Percentiles rank a stretch among this genome's conserved stretches.
Evolutionary conservation across 2,329 filamentous ascomycete genomes (phyloP).

Genomic region (Exophiala bonariae): DNA sequence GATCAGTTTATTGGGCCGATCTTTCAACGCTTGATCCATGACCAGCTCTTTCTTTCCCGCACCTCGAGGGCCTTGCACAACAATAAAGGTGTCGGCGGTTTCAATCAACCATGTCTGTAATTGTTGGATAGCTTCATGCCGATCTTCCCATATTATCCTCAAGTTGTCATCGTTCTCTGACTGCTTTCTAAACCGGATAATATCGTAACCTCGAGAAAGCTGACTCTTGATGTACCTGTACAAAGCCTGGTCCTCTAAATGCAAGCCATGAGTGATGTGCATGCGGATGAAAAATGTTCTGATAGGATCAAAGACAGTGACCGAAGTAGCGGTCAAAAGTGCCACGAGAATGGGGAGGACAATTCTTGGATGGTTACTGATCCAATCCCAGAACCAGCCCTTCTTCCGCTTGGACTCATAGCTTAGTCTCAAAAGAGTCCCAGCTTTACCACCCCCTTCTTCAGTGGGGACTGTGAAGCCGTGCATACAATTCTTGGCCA

Average conservation of each 20-base stretch:
- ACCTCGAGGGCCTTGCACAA: slow-evolving; percentile 87
- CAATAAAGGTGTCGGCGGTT: slow-evolving; percentile 86
- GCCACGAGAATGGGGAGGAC: slow-evolving; percentile 82
- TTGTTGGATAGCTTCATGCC: slow-evolving; percentile 77
- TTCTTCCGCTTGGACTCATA: slow-evolving; percentile 78
- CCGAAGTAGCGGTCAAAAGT: slow-evolving; percentile 76
- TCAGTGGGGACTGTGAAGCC: slow-evolving; percentile 71
- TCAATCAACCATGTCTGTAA: slow-evolving; percentile 85
- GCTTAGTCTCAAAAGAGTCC: slow-evolving; percentile 76
- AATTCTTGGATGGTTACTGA: slow-evolving; percentile 81
- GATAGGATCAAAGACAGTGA: slow-evolving; percentile 90
- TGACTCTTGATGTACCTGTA: slow-evolving; percentile 81
- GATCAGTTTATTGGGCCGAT: slow-evolving; percentile 70
- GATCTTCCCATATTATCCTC: slow-evolving; percentile 82
- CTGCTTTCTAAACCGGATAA: slow-evolving; percentile 42
- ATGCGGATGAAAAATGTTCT: slow-evolving; percentile 88
- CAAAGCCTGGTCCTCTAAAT: slow-evolving; percentile 54
- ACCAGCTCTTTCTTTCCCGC: slow-evolving; percentile 89
- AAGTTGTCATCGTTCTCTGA: slow-evolving; percentile 68
- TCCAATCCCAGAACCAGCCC: slow-evolving; percentile 83
- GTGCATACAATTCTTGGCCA: slow-evolving; percentile 91
- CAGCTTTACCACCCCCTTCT: slow-evolving; percentile 70
- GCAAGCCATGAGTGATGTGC: slow-evolving; percentile 76
- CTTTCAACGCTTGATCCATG: slow-evolving; percentile 76
- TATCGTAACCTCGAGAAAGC: slow-evolving; percentile 43